phyloP scores from a whole-genome alignment of 768 basidiomycete species.

The Leucogyrophana mollusca region DNA sequence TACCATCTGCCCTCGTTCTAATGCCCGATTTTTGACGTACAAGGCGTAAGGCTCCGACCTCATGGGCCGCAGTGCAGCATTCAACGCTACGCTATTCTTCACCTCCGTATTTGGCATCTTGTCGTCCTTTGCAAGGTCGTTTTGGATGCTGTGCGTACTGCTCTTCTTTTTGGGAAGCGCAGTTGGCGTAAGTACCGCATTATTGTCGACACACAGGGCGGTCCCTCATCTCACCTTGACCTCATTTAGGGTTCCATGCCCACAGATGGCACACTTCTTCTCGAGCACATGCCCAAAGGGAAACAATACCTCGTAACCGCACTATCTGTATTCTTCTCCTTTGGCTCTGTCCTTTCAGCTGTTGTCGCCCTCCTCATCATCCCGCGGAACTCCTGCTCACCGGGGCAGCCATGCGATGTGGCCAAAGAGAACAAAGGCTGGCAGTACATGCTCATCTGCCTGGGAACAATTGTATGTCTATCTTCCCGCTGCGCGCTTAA shows the following conservation, averaged over 20 bases:
- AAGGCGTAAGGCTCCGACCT: slow-evolving; percentile 69
- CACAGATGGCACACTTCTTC: slow-evolving; percentile 88
- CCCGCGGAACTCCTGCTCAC: slow-evolving; percentile 70
- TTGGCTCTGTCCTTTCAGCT: slow-evolving; percentile 86
- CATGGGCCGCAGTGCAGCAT: slow-evolving; percentile 84
- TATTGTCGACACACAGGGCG: neutral
- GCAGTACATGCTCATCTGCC: slow-evolving; percentile 76
- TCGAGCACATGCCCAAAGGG: slow-evolving; percentile 91
- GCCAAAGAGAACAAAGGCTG: slow-evolving; percentile 78
- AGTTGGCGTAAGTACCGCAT: slow-evolving; percentile 70
- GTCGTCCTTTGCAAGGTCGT: slow-evolving; percentile 72
- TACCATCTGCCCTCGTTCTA: neutral
- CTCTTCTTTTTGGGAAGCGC: slow-evolving; percentile 91
- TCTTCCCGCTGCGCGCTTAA: neutral
- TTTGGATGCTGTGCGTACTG: slow-evolving; percentile 64
- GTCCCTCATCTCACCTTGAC: slow-evolving; percentile 1
- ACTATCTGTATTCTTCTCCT: slow-evolving; percentile 92
- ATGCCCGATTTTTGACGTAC: neutral
- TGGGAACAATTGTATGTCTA: slow-evolving; percentile 78
- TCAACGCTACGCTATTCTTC: slow-evolving; percentile 90
- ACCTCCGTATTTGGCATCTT: slow-evolving; percentile 86
- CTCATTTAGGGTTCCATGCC: slow-evolving; percentile 85
- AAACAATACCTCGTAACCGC: slow-evolving; percentile 92
- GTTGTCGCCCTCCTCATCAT: slow-evolving; percentile 77
- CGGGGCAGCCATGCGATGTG: slow-evolving; percentile 57